Evolutionary conservation across 2,329 filamentous ascomycete genomes (phyloP).

Genomic region (Tolypocladium endophyticum): DNA sequence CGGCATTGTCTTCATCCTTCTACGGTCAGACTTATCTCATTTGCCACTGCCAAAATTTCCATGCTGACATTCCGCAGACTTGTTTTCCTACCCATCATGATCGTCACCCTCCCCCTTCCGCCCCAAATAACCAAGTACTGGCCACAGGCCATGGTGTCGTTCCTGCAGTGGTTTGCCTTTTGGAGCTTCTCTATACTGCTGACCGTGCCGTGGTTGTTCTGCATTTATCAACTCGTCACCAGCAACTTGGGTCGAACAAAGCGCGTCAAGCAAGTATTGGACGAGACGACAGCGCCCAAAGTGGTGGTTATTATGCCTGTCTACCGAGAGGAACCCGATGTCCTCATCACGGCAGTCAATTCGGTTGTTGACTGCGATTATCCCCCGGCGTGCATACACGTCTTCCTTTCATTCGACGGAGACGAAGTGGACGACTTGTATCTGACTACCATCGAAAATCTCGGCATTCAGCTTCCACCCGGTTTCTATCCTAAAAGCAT

Average conservation of each 20-base stretch:
- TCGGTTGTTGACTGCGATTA: slow-evolving; percentile 93
- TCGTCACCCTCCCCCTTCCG: slow-evolving; percentile 82
- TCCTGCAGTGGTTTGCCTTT: slow-evolving; percentile 91
- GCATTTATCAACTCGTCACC: slow-evolving; percentile 82
- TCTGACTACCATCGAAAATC: slow-evolving; percentile 70
- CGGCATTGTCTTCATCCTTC: too few species aligned
- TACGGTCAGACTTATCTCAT: too few species aligned
- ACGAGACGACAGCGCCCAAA: slow-evolving; percentile 81
- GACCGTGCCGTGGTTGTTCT: slow-evolving; percentile 84
- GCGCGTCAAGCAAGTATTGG: slow-evolving; percentile 72
- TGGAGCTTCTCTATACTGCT: slow-evolving; percentile 82
- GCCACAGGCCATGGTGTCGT: slow-evolving; percentile 54
- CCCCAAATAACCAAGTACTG: slow-evolving; percentile 60
- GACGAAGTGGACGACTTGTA: slow-evolving; percentile 83
- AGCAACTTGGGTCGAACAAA: slow-evolving; percentile 74
- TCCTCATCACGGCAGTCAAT: slow-evolving; percentile 77
- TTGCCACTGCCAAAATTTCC: too few species aligned
- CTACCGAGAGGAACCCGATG: slow-evolving; percentile 80
- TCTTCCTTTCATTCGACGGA: slow-evolving; percentile 92
- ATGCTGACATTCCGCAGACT: slow-evolving; percentile 8
- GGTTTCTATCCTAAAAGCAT: slow-evolving; percentile 81
- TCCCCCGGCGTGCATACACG: slow-evolving; percentile 80
- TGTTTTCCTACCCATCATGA: slow-evolving; percentile 87
- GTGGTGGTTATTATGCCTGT: slow-evolving; percentile 95
- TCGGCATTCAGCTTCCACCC: slow-evolving; percentile 69